Conservation (phyloP, 2,329 filamentous ascomycete species). For the Arthrobotrys conoides region DNA sequence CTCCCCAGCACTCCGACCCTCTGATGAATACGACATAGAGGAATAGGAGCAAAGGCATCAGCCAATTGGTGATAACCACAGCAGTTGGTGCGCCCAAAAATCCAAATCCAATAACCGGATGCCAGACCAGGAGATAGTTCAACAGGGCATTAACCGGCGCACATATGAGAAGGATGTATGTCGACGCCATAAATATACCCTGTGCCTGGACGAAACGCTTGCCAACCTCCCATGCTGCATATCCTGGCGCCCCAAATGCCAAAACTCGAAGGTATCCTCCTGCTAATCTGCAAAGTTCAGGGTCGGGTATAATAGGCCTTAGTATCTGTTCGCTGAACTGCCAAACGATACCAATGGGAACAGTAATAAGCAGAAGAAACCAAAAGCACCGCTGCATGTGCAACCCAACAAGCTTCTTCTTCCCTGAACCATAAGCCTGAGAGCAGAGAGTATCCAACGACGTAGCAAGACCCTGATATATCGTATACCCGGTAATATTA, state of each 20-base stretch:
- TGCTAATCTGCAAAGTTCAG: conserved; percentile 78
- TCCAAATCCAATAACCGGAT: conserved; percentile 71
- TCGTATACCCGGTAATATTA: conserved; percentile 82
- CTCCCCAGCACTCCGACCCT: conserved; percentile 84
- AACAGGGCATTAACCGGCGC: conserved; percentile 84
- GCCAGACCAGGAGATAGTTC: conserved; percentile 73
- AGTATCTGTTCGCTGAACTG: conserved; percentile 77
- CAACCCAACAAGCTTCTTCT: conserved; percentile 87
- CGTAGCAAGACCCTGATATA: conserved; percentile 84
- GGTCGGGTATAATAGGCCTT: conserved; percentile 78
- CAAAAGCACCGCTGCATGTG: conserved; percentile 86
- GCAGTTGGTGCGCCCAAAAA: conserved; percentile 86
- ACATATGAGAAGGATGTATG: conserved; percentile 85
- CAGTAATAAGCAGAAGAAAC: conserved; percentile 79
- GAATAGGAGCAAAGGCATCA: conserved; percentile 80
- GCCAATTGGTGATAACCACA: conserved; percentile 80
- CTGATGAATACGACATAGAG: conserved; percentile 80
- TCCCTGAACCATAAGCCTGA: conserved; percentile 92
- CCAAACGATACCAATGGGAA: conserved; percentile 82
- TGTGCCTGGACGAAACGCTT: conserved; percentile 93
- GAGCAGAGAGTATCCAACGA: conserved; percentile 92
- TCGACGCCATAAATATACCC: conserved; percentile 84
- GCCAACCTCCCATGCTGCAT: conserved; percentile 76
- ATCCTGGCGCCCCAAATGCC: conserved; percentile 77
- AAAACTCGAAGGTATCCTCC: conserved; percentile 81